Conservation (phyloP, 2,329 filamentous ascomycete species). For the Sclerotinia trifoliorum region DNA sequence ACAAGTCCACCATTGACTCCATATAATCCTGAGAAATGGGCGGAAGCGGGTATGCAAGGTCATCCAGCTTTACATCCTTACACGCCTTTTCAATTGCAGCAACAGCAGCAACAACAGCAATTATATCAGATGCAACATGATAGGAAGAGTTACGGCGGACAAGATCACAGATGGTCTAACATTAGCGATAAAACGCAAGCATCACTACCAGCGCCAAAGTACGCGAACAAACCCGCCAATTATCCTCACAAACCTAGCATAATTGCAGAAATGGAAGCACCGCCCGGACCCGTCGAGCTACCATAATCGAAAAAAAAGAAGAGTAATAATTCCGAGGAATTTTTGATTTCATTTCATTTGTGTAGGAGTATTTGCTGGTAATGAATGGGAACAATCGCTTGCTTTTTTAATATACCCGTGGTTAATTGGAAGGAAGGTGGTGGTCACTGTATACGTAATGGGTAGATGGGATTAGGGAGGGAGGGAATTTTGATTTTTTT, state of each 20-base stretch:
- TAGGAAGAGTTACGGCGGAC: conserved; percentile 12
- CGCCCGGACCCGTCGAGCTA: conserved; percentile 7
- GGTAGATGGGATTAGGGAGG: neutral
- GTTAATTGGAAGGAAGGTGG: neutral
- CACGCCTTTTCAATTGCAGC: conserved; percentile 6
- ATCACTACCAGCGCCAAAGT: neutral
- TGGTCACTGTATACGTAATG: neutral
- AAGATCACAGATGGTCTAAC: conserved; percentile 9
- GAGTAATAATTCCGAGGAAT: too few relatives aligned
- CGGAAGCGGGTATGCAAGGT: conserved; percentile 1
- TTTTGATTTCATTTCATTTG: neutral
- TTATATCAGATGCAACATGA: conserved; percentile 7
- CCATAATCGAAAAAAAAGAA: neutral
- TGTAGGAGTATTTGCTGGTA: neutral
- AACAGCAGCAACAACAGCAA: conserved; percentile 1
- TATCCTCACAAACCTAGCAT: conserved; percentile 2
- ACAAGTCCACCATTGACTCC: conserved; percentile 13
- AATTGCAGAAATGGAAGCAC: conserved; percentile 20
- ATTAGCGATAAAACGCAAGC: conserved; percentile 13
- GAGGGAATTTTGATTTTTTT: neutral
- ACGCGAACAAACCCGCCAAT: conserved; percentile 8
- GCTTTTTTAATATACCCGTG: neutral
- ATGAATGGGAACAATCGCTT: neutral
- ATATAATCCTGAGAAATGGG: conserved; percentile 21
- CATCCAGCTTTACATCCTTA: neutral